Evolutionary conservation across 169 alveolate species (phyloP).

Genomic region (Plasmodium knowlesi): DNA sequence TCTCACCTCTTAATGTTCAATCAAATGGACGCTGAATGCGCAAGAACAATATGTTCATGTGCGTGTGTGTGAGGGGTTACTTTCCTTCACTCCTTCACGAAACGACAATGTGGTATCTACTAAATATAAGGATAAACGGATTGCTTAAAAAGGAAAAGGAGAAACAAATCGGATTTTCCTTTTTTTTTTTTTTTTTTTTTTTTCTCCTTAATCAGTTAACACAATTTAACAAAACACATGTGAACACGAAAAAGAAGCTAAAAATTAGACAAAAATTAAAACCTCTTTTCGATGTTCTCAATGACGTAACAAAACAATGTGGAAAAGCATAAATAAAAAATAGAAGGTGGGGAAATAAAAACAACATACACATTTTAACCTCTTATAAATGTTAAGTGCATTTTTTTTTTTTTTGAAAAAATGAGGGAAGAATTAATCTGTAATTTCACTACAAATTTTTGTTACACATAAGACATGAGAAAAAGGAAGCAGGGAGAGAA

Average conservation of each 20-base stretch:
- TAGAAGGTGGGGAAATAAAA: neutral
- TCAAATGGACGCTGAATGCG: neutral
- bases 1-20: neutral
- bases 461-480: neutral
- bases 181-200: too few species aligned
- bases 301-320: conserved; percentile 1
- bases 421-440: conserved; percentile 1
- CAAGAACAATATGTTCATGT: neutral
- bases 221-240: conserved; percentile 25
- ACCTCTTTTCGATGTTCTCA: conserved; percentile 9
- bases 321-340: neutral
- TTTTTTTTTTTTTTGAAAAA: neutral
- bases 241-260: neutral
- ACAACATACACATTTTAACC: neutral
- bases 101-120: neutral
- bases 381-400: neutral
- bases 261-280: neutral
- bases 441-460: neutral
- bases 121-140: neutral
- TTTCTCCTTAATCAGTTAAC: neutral
- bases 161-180: neutral
- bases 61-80: neutral
- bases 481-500: neutral
- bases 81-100: neutral
- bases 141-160: neutral